Conservation (phyloP, 768 basidiomycete species). For the Russula virescens region DNA sequence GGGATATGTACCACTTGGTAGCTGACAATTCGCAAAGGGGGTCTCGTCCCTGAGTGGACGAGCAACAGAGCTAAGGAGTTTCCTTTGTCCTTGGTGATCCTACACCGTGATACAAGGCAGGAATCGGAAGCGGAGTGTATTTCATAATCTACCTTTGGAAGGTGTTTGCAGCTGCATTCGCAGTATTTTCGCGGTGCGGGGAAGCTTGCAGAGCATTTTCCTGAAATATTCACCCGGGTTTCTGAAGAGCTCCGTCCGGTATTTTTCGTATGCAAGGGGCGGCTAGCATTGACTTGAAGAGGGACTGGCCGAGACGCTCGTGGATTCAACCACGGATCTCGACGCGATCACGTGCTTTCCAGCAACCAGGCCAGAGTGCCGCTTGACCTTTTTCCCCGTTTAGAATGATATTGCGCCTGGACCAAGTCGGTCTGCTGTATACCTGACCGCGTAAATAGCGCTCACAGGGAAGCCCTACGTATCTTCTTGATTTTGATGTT, state of each 20-base stretch:
- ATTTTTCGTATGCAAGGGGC: slow-evolving; percentile 40
- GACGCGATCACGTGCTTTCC: no score
- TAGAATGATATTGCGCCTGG: no score
- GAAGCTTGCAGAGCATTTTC: slow-evolving; percentile 46
- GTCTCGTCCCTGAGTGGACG: slow-evolving; percentile 71
- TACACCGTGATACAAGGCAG: slow-evolving; percentile 9
- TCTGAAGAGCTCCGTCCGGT: slow-evolving; percentile 44
- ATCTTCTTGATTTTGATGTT: no score
- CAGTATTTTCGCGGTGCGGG: slow-evolving; percentile 41
- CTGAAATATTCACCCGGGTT: slow-evolving; percentile 36
- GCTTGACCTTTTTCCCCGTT: no score
- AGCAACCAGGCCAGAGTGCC: no score
- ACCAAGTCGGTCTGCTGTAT: no score
- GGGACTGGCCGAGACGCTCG: slow-evolving; percentile 24
- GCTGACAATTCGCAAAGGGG: slow-evolving; percentile 63
- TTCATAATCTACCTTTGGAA: slow-evolving; percentile 27
- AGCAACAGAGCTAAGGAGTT: slow-evolving; percentile 17
- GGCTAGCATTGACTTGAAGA: slow-evolving; percentile 30
- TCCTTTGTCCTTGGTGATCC: slow-evolving; percentile 15
- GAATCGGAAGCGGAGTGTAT: not conserved
- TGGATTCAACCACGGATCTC: no score
- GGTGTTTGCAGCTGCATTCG: slow-evolving; percentile 34
- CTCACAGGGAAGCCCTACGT: no score
- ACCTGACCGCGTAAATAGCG: no score
- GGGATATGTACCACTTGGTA: slow-evolving; percentile 26